A percentile compares a stretch with the other conserved stretches of the same genome.
Evolutionary conservation across 31 red algal genomes (phyloP).

Genomic region (Bonnemaisonia californica): DNA sequence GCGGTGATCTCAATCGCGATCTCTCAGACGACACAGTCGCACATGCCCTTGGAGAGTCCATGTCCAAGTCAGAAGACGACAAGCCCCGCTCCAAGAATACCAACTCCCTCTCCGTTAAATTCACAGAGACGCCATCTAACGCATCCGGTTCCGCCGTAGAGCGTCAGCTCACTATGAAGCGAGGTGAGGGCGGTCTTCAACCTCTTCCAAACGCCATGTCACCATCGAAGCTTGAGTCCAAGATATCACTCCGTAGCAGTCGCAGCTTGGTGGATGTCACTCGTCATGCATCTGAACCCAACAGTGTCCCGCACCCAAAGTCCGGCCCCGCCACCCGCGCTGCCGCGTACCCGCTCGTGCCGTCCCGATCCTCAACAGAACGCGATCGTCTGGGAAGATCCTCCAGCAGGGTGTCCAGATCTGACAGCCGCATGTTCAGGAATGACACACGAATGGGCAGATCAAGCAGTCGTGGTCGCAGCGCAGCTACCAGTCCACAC

Average conservation of each 20-base stretch:
- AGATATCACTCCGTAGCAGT: background rate
- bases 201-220: background rate
- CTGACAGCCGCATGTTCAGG: background rate
- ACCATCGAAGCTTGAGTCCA: background rate
- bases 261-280: background rate
- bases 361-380: too few relatives aligned
- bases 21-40: constrained; percentile 63
- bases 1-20: constrained; percentile 67
- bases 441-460: background rate
- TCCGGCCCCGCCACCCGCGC: background rate
- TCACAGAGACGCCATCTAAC: background rate
- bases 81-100: background rate
- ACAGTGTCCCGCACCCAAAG: background rate
- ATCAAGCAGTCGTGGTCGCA: background rate
- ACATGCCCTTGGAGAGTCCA: constrained; percentile 15
- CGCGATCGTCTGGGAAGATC: too few relatives aligned
- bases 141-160: background rate
- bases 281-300: background rate
- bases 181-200: background rate
- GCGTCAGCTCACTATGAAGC: background rate
- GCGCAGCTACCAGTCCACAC: background rate
- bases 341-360: too few relatives aligned
- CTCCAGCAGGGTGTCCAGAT: too few relatives aligned
- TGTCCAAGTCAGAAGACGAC: background rate
- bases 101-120: too few relatives aligned